Evolutionary conservation across 192 early-diverging fungal genomes (phyloP).

Genomic region (Haplosporangium gracile): DNA sequence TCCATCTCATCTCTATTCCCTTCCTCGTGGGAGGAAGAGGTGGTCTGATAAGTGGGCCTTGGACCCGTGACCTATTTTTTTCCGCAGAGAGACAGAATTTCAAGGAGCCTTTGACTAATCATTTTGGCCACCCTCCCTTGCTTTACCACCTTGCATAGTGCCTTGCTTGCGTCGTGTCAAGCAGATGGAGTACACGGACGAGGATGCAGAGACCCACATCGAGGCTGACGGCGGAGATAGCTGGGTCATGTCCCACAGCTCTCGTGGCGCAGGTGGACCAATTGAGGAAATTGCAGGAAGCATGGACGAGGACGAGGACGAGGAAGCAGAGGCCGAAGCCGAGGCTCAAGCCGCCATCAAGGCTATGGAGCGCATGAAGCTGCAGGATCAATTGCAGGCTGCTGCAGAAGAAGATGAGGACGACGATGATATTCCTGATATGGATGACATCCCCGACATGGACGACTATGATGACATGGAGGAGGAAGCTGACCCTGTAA

Average conservation of each 20-base stretch:
- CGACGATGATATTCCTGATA: slow-evolving; percentile 83
- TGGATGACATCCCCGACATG: slow-evolving; percentile 94
- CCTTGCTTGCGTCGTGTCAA: slow-evolving; percentile 91
- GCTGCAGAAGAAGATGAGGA: slow-evolving; percentile 63
- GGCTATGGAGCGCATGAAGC: slow-evolving; percentile 46
- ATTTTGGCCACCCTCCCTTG: background rate
- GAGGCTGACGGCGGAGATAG: slow-evolving; percentile 76
- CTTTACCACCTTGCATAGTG: slow-evolving; percentile 60
- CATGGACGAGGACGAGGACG: slow-evolving; percentile 70
- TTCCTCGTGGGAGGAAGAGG: background rate
- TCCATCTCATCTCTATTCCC: slow-evolving; percentile 10
- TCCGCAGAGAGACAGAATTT: slow-evolving; percentile 29
- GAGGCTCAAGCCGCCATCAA: slow-evolving; percentile 55
- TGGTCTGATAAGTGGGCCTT: slow-evolving; percentile 7
- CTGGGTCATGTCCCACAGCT: slow-evolving; percentile 91
- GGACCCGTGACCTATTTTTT: slow-evolving; percentile 34
- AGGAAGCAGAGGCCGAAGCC: slow-evolving; percentile 75
- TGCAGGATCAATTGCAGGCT: slow-evolving; percentile 54
- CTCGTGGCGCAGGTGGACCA: slow-evolving; percentile 60
- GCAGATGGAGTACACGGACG: slow-evolving; percentile 82
- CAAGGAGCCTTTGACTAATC: slow-evolving; percentile 25
- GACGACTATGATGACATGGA: slow-evolving; percentile 76
- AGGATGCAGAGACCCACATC: slow-evolving; percentile 70
- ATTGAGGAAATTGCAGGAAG: slow-evolving; percentile 50
- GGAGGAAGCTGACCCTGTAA: slow-evolving; percentile 86